A percentile compares a stretch with the other conserved stretches of the same genome.
Conservation (phyloP, 2,329 filamentous ascomycete species). For the Alternaria dauci region DNA sequence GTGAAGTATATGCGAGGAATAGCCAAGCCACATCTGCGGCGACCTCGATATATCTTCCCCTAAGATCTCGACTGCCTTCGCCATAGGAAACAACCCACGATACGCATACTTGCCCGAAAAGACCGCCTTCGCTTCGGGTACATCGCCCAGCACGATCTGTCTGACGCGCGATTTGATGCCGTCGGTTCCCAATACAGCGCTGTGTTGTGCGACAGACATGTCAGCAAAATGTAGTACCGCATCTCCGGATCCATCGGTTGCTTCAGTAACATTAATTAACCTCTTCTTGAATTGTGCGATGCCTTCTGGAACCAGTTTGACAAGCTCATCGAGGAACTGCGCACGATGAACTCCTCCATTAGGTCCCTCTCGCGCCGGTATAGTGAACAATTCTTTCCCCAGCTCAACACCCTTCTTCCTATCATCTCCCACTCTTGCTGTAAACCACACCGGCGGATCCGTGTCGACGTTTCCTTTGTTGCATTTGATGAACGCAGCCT, state of each 20-base stretch:
- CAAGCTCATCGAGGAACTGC: constrained; percentile 59
- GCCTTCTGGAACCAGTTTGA: constrained; percentile 56
- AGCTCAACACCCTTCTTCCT: constrained; percentile 29
- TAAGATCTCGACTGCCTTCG: constrained; percentile 58
- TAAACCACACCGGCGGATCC: constrained; percentile 35
- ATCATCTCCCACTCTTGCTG: constrained; percentile 33
- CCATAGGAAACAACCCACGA: constrained; percentile 68
- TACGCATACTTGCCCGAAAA: constrained; percentile 70
- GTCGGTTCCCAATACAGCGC: constrained; percentile 67
- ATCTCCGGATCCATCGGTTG: constrained; percentile 34
- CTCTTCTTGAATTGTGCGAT: constrained; percentile 55
- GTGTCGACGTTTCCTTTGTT: constrained; percentile 14
- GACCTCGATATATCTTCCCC: constrained; percentile 64
- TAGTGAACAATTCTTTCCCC: constrained; percentile 32
- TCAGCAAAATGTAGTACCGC: constrained; percentile 55
- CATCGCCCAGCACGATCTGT: constrained; percentile 60
- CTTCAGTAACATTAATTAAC: constrained; percentile 34
- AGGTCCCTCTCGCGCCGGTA: constrained; percentile 35
- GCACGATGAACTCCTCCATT: constrained; percentile 57
- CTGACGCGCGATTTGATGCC: constrained; percentile 68
- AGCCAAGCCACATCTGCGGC: constrained; percentile 56
- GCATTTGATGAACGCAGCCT: constrained; percentile 21
- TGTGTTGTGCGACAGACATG: constrained; percentile 54
- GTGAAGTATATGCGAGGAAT: neutral
- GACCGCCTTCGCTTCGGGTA: constrained; percentile 52